These are phyloP conservation scores for Trametes villosa DNA, from an alignment of 768 basidiomycete genomes.

Conservation along the genomic window DNA sequence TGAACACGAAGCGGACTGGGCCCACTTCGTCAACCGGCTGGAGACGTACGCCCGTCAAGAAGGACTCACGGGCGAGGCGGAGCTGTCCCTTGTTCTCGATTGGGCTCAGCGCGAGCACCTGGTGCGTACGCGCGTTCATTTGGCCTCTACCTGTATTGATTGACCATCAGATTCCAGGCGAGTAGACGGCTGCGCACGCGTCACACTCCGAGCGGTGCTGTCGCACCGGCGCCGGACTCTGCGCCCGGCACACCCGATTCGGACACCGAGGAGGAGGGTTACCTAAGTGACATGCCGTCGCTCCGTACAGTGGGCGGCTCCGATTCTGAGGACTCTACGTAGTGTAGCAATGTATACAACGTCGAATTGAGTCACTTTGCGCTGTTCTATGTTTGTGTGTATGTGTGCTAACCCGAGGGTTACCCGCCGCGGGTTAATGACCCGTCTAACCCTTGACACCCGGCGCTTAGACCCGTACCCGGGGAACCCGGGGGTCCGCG, in stretches of 20 bases:
- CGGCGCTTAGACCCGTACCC: not conserved
- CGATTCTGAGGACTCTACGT: not conserved
- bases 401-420: not conserved
- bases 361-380: not conserved
- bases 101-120: not conserved
- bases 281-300: not conserved
- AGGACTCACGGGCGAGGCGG: not conserved
- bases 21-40: not conserved
- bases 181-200: too few species aligned
- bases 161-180: too few species aligned
- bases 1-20: not conserved
- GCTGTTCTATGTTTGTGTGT: not conserved
- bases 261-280: too few species aligned
- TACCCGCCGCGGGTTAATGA: not conserved
- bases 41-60: not conserved
- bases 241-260: too few species aligned
- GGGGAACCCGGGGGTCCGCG: not conserved
- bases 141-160: too few species aligned
- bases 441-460: not conserved
- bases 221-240: too few species aligned
- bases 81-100: not conserved
- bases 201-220: too few species aligned
- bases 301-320: not conserved
- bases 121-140: too few species aligned
- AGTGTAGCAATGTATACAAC: not conserved